Conservation (phyloP, 1,284 basidiomycete species). For the Trichosporon asahii region DNA sequence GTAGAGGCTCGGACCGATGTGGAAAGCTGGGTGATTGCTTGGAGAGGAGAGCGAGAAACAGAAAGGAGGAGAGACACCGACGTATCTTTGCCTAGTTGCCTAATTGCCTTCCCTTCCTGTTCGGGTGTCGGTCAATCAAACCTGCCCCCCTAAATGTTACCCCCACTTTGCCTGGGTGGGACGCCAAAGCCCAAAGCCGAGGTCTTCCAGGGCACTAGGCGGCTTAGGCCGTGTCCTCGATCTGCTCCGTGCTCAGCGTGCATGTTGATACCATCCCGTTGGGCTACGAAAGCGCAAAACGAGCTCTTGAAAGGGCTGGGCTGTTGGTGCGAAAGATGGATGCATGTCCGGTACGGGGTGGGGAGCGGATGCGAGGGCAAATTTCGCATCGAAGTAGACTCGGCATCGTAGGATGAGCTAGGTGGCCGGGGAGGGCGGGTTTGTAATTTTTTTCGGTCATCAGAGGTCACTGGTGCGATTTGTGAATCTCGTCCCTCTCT, state of each 20-base stretch:
- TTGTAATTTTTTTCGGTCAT: slow-evolving; percentile 4
- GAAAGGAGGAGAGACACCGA: slow-evolving; percentile 3
- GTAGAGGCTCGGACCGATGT: neutral
- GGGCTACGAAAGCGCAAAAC: no score
- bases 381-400: neutral
- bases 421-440: neutral
- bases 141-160: neutral
- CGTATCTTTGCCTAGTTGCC: slow-evolving; percentile 1
- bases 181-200: neutral
- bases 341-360: neutral
- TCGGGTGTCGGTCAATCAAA: slow-evolving; percentile 8
- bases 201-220: neutral
- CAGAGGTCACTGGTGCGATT: neutral
- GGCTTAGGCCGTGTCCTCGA: neutral
- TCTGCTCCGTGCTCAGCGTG: neutral
- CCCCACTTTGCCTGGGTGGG: neutral
- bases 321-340: neutral
- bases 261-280: no score
- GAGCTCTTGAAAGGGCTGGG: no score
- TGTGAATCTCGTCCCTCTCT: neutral
- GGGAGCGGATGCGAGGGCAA: neutral
- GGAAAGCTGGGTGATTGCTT: neutral
- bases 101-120: neutral
- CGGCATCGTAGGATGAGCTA: neutral
- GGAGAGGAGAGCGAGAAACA: neutral